A percentile compares a stretch with the other conserved stretches of the same genome.
phyloP scores from a whole-genome alignment of 805 yeast genomes.

The Blastobotrys robertii region DNA sequence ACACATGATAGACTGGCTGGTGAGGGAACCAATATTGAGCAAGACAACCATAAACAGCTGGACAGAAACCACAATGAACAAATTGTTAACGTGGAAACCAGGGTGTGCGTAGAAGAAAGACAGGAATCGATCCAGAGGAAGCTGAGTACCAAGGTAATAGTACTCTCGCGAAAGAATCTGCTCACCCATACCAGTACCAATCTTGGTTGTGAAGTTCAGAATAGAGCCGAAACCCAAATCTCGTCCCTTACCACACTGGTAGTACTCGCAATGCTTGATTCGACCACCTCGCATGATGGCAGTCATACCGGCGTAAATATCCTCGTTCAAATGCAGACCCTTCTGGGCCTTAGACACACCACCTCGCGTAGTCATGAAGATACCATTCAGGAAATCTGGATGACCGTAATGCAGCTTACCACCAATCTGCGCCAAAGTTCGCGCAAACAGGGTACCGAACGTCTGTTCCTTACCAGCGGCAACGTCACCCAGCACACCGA shows the following conservation, averaged over 20 bases:
- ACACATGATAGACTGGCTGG: conserved; percentile 53
- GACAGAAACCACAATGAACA: conserved; percentile 60
- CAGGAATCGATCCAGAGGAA: conserved; percentile 68
- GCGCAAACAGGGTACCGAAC: conserved; percentile 74
- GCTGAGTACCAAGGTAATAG: conserved; percentile 65
- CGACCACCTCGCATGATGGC: conserved; percentile 74
- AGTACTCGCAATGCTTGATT: conserved; percentile 73
- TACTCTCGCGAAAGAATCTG: conserved; percentile 78
- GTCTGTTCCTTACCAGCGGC: conserved; percentile 88
- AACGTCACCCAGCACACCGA: conserved; percentile 74
- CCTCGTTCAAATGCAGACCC: conserved; percentile 76
- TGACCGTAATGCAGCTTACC: conserved; percentile 83
- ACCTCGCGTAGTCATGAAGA: conserved; percentile 77
- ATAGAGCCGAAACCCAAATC: conserved; percentile 80
- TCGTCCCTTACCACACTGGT: conserved; percentile 81
- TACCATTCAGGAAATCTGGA: conserved; percentile 68
- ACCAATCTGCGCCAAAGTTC: conserved; percentile 73
- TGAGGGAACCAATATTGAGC: conserved; percentile 53
- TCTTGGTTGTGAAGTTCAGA: conserved; percentile 70
- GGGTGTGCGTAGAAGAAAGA: conserved; percentile 82
- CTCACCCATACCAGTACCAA: conserved; percentile 89
- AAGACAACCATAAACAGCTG: conserved; percentile 50
- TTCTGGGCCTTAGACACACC: conserved; percentile 82
- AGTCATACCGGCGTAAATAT: conserved; percentile 79
- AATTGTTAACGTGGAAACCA: conserved; percentile 74